Percentiles rank a stretch among this genome's conserved stretches.
These are phyloP conservation scores for Chaetoceros muelleri DNA, from an alignment of 108 stramenopile genomes.

Conservation along the genomic window DNA sequence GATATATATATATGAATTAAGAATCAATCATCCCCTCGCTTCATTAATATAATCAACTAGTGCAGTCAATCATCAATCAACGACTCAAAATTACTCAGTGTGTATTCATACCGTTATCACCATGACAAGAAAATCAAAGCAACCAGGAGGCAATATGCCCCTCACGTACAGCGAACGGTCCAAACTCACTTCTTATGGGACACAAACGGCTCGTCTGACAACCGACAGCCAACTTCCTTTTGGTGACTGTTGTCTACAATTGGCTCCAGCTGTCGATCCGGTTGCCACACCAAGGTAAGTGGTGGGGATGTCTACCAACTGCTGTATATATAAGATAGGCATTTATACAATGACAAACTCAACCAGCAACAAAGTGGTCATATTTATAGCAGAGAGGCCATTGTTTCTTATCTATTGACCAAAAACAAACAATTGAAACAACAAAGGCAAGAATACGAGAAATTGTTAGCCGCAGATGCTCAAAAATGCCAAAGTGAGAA, in stretches of 20 bases:
- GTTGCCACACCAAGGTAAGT: slow-evolving; percentile 30
- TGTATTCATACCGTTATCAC: too few relatives aligned
- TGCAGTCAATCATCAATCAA: too few relatives aligned
- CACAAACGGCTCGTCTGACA: slow-evolving; percentile 49
- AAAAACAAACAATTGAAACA: slow-evolving; percentile 52
- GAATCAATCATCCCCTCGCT: too few relatives aligned
- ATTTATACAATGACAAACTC: too few relatives aligned
- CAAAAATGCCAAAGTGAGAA: slow-evolving; percentile 12
- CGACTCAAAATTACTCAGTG: too few relatives aligned
- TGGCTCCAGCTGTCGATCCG: slow-evolving; percentile 27
- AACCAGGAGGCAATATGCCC: slow-evolving; percentile 70
- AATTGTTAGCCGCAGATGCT: slow-evolving; percentile 11
- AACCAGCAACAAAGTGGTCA: too few relatives aligned
- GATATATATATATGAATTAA: too few relatives aligned
- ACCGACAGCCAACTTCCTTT: slow-evolving; percentile 64
- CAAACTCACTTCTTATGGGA: slow-evolving; percentile 58
- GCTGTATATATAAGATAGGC: too few relatives aligned
- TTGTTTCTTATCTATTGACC: slow-evolving; percentile 63
- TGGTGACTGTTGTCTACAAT: slow-evolving; percentile 69
- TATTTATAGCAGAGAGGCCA: slow-evolving; percentile 58
- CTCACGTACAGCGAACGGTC: slow-evolving; percentile 62
- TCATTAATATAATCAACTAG: too few relatives aligned
- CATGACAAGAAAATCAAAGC: slow-evolving; percentile 80
- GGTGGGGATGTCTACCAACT: slow-evolving; percentile 26
- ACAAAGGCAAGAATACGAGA: slow-evolving; percentile 27